Conservation (phyloP, 176 grass and related monocot species). For the Musa schizocarpa region DNA sequence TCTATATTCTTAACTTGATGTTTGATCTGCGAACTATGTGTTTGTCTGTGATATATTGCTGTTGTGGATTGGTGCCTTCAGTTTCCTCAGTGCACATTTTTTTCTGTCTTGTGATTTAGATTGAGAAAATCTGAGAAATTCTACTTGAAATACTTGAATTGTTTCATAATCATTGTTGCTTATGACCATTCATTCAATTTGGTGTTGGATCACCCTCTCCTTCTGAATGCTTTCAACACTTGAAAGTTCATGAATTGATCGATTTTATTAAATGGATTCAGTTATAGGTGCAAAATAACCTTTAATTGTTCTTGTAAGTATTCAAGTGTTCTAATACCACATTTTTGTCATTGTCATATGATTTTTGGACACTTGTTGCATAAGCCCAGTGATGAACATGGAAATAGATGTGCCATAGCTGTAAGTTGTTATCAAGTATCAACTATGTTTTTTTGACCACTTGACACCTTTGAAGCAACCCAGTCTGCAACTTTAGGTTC, state of each 20-base stretch:
- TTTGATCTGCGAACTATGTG: too few species aligned
- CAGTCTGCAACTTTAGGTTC: too few species aligned
- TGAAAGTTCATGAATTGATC: neutral
- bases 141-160: neutral
- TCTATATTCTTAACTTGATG: too few species aligned
- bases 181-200: neutral
- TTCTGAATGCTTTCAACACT: neutral
- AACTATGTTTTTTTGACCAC: neutral
- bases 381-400: neutral
- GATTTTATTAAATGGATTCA: neutral
- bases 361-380: neutral
- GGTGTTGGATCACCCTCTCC: neutral
- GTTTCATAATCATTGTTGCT: neutral
- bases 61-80: too few species aligned
- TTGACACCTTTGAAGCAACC: too few species aligned
- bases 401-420: neutral
- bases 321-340: neutral
- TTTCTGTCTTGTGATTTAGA: too few species aligned
- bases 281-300: neutral
- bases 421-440: neutral
- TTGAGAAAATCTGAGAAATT: too few species aligned
- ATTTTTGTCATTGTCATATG: neutral
- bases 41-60: too few species aligned
- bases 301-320: neutral
- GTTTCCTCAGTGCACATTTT: too few species aligned